Conservation (phyloP, 306 rosid genomes). For the Psophocarpus tetragonolobus region DNA sequence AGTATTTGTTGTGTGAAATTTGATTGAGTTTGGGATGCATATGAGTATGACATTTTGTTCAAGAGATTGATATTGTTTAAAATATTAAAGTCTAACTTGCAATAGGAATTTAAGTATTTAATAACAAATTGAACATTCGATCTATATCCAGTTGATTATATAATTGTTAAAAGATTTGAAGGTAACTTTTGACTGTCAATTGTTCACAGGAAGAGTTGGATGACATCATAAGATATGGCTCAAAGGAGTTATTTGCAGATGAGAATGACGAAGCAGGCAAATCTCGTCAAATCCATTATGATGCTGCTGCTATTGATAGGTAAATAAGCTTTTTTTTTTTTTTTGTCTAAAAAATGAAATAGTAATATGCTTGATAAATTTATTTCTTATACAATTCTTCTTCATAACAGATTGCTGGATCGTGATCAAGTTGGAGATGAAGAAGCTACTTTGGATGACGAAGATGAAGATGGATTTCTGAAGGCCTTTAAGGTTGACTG, state of each 20-base stretch:
- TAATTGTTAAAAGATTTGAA: constrained; percentile 33
- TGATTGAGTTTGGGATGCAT: constrained; percentile 15
- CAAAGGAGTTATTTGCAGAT: constrained; percentile 94
- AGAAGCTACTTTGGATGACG: constrained; percentile 82
- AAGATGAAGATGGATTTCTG: constrained; percentile 92
- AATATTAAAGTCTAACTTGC: constrained; percentile 7
- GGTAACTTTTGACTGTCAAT: constrained; percentile 33
- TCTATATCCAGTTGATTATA: constrained; percentile 5
- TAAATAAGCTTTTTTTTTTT: constrained; percentile 30
- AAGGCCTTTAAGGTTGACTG: constrained; percentile 86
- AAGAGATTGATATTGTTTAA: constrained; percentile 6
- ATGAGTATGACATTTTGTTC: constrained; percentile 1
- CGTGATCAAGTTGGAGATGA: constrained; percentile 92
- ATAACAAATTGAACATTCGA: background rate
- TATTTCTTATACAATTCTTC: constrained; percentile 32
- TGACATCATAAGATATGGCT: constrained; percentile 95
- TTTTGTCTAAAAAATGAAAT: constrained; percentile 8
- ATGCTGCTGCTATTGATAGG: constrained; percentile 95
- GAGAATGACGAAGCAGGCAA: constrained; percentile 94
- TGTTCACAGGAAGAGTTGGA: constrained; percentile 85
- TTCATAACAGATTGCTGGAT: constrained; percentile 72
- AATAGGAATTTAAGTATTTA: constrained; percentile 22
- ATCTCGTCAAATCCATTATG: constrained; percentile 97
- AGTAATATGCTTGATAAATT: constrained; percentile 25
- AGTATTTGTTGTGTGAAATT: constrained; percentile 17